Conservation (phyloP, 1,284 basidiomycete genomes). For the Lentinula novae-zelandiae region DNA sequence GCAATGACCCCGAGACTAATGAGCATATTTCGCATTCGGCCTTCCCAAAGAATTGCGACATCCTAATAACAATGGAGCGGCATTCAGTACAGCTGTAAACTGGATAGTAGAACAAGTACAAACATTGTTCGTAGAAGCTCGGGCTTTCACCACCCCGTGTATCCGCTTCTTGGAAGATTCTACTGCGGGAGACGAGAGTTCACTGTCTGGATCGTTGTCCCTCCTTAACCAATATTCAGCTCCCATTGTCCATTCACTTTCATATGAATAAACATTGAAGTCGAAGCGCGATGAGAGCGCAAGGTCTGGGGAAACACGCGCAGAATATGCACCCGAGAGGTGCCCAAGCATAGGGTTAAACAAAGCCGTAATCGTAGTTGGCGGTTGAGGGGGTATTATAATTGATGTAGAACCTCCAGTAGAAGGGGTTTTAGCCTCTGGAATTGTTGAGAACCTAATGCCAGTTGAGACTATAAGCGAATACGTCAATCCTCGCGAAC, state of each 20-base stretch:
- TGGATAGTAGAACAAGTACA: not conserved
- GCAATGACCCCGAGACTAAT: slow-evolving; percentile 88
- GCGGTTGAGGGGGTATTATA: slow-evolving; percentile 61
- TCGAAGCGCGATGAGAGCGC: slow-evolving; percentile 90
- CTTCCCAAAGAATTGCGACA: slow-evolving; percentile 91
- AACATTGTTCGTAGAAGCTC: slow-evolving; percentile 85
- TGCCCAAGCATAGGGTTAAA: slow-evolving; percentile 98
- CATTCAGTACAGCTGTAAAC: not conserved
- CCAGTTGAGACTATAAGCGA: slow-evolving; percentile 79
- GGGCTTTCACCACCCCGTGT: slow-evolving; percentile 84
- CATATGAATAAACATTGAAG: slow-evolving; percentile 96
- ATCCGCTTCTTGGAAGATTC: slow-evolving; percentile 40
- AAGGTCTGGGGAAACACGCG: slow-evolving; percentile 84
- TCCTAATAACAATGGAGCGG: slow-evolving; percentile 46
- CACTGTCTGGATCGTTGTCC: slow-evolving; percentile 20
- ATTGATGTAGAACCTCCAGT: slow-evolving; percentile 44
- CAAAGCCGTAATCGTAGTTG: slow-evolving; percentile 90
- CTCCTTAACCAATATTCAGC: slow-evolving; percentile 89
- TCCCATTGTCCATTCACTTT: slow-evolving; percentile 94
- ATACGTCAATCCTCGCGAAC: slow-evolving; percentile 6
- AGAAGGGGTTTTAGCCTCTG: slow-evolving; percentile 69
- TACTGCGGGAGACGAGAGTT: slow-evolving; percentile 16
- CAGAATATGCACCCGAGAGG: slow-evolving; percentile 88
- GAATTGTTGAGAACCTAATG: slow-evolving; percentile 87
- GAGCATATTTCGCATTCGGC: slow-evolving; percentile 84